These are phyloP conservation scores for Encephalitozoon cuniculi DNA, from an alignment of 371 early-diverging fungal genomes.

Conservation along the genomic window DNA sequence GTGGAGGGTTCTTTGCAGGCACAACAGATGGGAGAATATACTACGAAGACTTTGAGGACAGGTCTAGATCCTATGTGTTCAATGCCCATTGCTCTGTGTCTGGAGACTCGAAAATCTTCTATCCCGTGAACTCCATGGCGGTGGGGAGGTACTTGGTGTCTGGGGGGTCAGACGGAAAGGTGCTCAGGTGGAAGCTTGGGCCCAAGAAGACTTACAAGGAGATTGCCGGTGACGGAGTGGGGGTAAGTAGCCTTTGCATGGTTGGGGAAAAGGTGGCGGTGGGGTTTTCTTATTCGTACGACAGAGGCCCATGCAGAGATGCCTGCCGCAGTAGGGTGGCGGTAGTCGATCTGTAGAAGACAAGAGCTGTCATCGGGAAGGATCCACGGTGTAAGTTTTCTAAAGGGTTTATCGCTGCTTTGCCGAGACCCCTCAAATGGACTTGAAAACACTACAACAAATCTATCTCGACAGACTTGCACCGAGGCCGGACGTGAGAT, in stretches of 20 bases:
- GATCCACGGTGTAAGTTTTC: background rate
- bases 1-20: background rate
- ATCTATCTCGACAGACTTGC: conserved; percentile 53
- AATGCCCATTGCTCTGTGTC: conserved; percentile 14
- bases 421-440: conserved; percentile 27
- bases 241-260: background rate
- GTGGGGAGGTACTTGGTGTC: background rate
- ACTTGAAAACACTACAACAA: conserved; percentile 45
- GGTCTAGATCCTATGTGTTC: background rate
- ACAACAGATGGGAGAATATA: conserved; percentile 3
- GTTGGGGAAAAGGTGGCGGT: background rate
- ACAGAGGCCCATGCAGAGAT: background rate
- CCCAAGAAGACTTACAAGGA: background rate
- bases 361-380: background rate
- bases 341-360: background rate
- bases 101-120: conserved; percentile 11
- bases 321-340: background rate
- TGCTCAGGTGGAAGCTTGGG: conserved; percentile 13
- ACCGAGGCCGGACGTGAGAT: conserved; percentile 40
- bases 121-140: conserved; percentile 22
- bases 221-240: background rate
- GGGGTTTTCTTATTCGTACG: background rate
- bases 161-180: conserved; percentile 18
- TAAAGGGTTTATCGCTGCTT: background rate
- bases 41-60: background rate